A percentile compares a stretch with the other conserved stretches of the same genome.
Conservation (phyloP, 2,329 filamentous ascomycete species). For the Trichoderma aggressivum region DNA sequence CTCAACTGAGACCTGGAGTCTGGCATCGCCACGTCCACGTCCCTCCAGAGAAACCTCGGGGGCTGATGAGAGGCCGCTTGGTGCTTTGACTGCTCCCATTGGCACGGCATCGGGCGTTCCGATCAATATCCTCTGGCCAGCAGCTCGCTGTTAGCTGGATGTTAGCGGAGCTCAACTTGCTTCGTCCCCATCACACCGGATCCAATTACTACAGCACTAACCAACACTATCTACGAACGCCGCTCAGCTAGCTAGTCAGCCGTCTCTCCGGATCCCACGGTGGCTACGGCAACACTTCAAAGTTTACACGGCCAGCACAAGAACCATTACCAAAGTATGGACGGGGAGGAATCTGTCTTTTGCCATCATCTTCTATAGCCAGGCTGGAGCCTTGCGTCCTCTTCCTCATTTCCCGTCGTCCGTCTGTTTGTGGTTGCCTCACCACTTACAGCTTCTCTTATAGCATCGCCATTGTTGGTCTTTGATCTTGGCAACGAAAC, state of each 20-base stretch:
- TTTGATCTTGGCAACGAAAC: neutral
- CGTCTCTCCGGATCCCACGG: conserved; percentile 4
- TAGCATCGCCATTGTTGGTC: neutral
- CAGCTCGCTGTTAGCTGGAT: neutral
- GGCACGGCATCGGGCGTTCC: neutral
- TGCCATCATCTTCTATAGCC: neutral
- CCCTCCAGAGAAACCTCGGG: neutral
- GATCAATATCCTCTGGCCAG: neutral
- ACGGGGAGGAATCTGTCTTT: neutral
- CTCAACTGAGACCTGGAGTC: conserved; percentile 3
- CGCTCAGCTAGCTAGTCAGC: neutral
- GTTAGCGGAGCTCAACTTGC: neutral
- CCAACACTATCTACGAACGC: neutral
- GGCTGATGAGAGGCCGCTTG: conserved; percentile 3
- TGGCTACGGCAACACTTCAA: neutral
- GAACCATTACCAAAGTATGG: neutral
- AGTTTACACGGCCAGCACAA: neutral
- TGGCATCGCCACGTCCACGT: conserved; percentile 13
- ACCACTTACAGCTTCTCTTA: neutral
- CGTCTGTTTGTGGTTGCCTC: neutral
- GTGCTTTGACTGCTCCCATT: neutral
- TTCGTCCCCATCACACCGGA: neutral
- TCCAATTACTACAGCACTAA: conserved; percentile 5
- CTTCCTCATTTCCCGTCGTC: neutral
- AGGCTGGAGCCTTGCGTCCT: neutral